Evolutionary conservation across 2,329 filamentous ascomycete genomes (phyloP).

Genomic region (Stagonosporopsis chrysanthemi): DNA sequence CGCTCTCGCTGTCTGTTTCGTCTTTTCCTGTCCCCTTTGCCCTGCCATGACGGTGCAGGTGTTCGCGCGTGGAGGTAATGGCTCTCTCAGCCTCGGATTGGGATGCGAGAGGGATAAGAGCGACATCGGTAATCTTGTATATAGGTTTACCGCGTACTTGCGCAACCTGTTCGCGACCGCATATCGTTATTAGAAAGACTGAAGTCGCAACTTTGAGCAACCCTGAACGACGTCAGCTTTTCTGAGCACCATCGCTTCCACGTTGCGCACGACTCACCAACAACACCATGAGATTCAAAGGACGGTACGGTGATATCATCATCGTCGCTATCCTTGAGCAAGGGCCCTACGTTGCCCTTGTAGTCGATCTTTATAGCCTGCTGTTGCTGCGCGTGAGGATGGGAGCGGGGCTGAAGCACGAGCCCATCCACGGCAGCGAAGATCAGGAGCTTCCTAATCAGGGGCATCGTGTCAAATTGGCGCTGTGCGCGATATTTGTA

Average conservation of each 20-base stretch:
- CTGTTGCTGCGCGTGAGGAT: conserved; percentile 61
- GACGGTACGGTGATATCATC: conserved; percentile 49
- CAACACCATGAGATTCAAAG: conserved; percentile 60
- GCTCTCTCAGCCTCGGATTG: conserved; percentile 76
- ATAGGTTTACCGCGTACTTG: conserved; percentile 82
- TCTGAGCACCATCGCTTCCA: neutral
- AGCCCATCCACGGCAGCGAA: conserved; percentile 84
- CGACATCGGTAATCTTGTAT: conserved; percentile 87
- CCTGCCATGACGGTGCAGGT: conserved; percentile 49
- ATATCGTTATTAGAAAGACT: conserved; percentile 87
- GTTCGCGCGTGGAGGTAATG: conserved; percentile 68
- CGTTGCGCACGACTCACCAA: conserved; percentile 56
- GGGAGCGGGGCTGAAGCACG: conserved; percentile 71
- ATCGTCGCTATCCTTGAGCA: conserved; percentile 52
- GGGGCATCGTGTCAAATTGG: conserved; percentile 66
- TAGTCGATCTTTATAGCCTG: conserved; percentile 76
- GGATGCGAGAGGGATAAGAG: conserved; percentile 85
- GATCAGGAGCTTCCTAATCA: conserved; percentile 81
- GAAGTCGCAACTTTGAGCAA: conserved; percentile 81
- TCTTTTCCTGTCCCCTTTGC: conserved; percentile 29
- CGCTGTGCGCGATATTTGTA: neutral
- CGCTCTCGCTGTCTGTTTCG: conserved; percentile 45
- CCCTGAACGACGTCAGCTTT: conserved; percentile 62
- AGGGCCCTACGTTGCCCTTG: conserved; percentile 62
- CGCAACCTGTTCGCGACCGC: conserved; percentile 84